Base-by-base conservation (phyloP, 164 flowering plant genomes). In the Protea cynaroides region DNA sequence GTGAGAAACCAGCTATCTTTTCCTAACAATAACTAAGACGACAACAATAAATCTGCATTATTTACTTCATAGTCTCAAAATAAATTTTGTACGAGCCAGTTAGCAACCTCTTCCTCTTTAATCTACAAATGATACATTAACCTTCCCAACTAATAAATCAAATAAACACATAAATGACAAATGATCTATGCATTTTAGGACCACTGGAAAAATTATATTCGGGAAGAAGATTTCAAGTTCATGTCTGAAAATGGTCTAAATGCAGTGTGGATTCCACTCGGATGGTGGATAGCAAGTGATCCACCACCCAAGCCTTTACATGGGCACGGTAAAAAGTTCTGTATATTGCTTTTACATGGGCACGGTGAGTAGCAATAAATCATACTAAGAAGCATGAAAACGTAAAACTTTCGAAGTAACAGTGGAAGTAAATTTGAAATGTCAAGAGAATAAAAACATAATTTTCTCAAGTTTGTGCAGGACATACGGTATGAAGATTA, bases 261-360 rank as follows among this genome's bases (percentile, higher is more conserved):
- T 50, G 76, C 83, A 0, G 83, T 86, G 60, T 74, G 87, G 38
- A 79, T 82, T 66, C 87, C 87, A 21, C 86, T 83, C 13, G 90
- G 86, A 2, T 86, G 84, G 87, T 83, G 84, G 90, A 83, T 82
- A 25, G 86, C 86, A 4, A 51, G 65, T 24, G 87, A 76, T 67
- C 83, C 83, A 1, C 87, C 87, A 1, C 87, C 83, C 7, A 65
- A 62, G 68, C 90, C 86, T 86, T 80, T 71, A 13, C 47, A 18
- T 86, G 87, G 90, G 87, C 87, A 21, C 51, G 67, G 89, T 83
- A n/a, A 59, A 21, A 76, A 44, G 78, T 77, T 23, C 69, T 86
- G 15, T 86, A 86, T 69, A 79, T 76, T 2, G 85, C 84, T 34
- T 86, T 80, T 71, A 13, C 47, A 18, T 86, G 87, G 90, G 87